A percentile compares a stretch with the other conserved stretches of the same genome.
phyloP scores from a whole-genome alignment of 306 rosid genomes.

The Morella rubra region DNA sequence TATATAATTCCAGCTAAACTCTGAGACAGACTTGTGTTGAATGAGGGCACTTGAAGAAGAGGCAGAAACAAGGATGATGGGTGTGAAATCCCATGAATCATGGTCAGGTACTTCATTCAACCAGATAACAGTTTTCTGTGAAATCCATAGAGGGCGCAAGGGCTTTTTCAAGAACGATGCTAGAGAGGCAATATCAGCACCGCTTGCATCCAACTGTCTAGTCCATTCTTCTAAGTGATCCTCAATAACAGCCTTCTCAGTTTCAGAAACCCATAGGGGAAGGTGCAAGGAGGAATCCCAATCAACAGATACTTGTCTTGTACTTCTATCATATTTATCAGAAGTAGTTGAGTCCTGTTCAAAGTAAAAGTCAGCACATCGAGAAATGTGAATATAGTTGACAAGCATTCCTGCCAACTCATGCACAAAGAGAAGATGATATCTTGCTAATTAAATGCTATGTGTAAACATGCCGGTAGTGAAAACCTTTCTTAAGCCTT shows the following conservation, averaged over 20 bases:
- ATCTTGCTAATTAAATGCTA: not conserved
- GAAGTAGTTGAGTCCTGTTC: conserved; percentile 39
- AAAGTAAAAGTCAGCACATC: conserved; percentile 17
- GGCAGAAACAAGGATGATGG: conserved; percentile 79
- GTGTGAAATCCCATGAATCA: conserved; percentile 94
- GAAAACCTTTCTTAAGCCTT: not conserved
- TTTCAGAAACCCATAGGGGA: conserved; percentile 78
- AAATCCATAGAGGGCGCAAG: conserved; percentile 88
- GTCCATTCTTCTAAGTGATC: conserved; percentile 76
- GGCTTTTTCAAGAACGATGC: conserved; percentile 68
- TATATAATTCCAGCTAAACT: conserved; percentile 92
- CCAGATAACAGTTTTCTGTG: conserved; percentile 86
- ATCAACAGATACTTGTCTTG: conserved; percentile 27
- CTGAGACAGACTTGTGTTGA: conserved; percentile 63
- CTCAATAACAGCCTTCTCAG: conserved; percentile 76
- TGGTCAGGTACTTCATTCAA: conserved; percentile 88
- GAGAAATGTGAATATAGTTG: not conserved
- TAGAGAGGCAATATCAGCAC: conserved; percentile 78
- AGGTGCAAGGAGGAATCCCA: conserved; percentile 98
- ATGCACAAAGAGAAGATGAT: not conserved
- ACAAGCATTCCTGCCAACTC: not conserved
- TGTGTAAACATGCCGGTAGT: not conserved
- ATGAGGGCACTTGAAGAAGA: conserved; percentile 48
- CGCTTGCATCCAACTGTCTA: conserved; percentile 49
- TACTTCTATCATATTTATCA: conserved; percentile 23